These are phyloP conservation scores for Diaporthe capsici DNA, from an alignment of 2,329 filamentous ascomycete genomes.

Conservation along the genomic window DNA sequence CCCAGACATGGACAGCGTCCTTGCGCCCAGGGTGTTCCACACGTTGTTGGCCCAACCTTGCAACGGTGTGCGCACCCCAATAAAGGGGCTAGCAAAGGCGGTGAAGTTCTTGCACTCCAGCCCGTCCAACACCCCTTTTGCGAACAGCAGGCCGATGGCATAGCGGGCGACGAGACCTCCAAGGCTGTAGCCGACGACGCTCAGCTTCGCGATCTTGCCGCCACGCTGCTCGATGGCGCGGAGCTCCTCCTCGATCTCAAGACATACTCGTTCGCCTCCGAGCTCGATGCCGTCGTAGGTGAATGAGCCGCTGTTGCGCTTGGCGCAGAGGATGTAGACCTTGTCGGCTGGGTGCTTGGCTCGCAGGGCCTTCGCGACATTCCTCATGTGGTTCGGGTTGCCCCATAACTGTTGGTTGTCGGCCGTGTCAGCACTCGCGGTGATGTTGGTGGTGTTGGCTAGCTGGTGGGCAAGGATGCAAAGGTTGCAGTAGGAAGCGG, in stretches of 20 bases:
- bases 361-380: slow-evolving; percentile 76
- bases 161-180: slow-evolving; percentile 91
- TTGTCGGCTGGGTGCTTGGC: slow-evolving; percentile 72
- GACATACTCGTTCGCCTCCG: slow-evolving; percentile 76
- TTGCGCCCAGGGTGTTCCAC: slow-evolving; percentile 88
- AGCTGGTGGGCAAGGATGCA: not conserved
- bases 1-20: slow-evolving; percentile 86
- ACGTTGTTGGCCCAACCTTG: slow-evolving; percentile 76
- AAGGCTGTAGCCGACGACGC: slow-evolving; percentile 89
- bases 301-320: slow-evolving; percentile 80
- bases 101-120: slow-evolving; percentile 93
- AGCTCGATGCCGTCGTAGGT: slow-evolving; percentile 80
- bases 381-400: slow-evolving; percentile 80
- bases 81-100: slow-evolving; percentile 89
- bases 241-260: slow-evolving; percentile 76
- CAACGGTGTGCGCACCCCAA: slow-evolving; percentile 80
- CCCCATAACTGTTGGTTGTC: slow-evolving; percentile 75
- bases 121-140: slow-evolving; percentile 83
- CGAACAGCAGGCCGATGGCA: slow-evolving; percentile 85
- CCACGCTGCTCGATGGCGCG: slow-evolving; percentile 71
- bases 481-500: not conserved
- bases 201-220: slow-evolving; percentile 83
- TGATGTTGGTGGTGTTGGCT: not conserved
- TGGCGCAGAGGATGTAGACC: slow-evolving; percentile 79
- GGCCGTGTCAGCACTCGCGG: slow-evolving; percentile 36